Evolutionary conservation across 345 rosid species (phyloP), one percentile per base, ranked within the genome.

Genomic region (Eucalyptus globulus): DNA sequence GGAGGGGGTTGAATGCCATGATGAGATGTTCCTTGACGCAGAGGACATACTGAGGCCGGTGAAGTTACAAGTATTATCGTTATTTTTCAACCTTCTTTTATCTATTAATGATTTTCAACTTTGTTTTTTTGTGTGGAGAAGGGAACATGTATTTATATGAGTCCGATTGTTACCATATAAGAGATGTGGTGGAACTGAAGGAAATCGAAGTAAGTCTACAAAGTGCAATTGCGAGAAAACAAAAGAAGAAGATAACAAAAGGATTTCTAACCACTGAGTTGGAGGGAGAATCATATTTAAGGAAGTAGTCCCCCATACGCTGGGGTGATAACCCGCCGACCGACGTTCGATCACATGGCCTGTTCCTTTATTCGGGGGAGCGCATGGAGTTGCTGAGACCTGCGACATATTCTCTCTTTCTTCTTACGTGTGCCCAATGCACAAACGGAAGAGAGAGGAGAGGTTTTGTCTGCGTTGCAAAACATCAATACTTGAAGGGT

Each of bases 231-330:
- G 34, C 29, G 9, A 4, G 37, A 65, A 29, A 29, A 14, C 34
- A 26, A 58, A 58, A 58, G 34, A 6, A 29, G 72, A 65, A 65
- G 34, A 29, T 45, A 37, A 4, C 54, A 54, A 53, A 9, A 14
- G 31, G 27, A 83, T 81, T 7, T 7, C 49, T 11, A 72, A 88
- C 65, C 80, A 19, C 11, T 9, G 54, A 37, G 24, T 22, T 26
- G 22, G 47, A 53, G 14, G 89, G 34, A 43, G 89, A 65, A 31
- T 47, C 12, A 31, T 24, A 43, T 5, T 43, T 49, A 29, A 89
- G 90, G 86, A 92, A 89, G 26, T 87, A 60, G 14, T 90, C 88
- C 8, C 92, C 93, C 93, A 90, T 16, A 91, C 8, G 37, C 24
- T 89, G 4, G 92, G 92, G 50, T 86, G 90, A 86, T 6, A 92